Base-by-base conservation (phyloP, 129 eudicot species). In the Arctium minus region DNA sequence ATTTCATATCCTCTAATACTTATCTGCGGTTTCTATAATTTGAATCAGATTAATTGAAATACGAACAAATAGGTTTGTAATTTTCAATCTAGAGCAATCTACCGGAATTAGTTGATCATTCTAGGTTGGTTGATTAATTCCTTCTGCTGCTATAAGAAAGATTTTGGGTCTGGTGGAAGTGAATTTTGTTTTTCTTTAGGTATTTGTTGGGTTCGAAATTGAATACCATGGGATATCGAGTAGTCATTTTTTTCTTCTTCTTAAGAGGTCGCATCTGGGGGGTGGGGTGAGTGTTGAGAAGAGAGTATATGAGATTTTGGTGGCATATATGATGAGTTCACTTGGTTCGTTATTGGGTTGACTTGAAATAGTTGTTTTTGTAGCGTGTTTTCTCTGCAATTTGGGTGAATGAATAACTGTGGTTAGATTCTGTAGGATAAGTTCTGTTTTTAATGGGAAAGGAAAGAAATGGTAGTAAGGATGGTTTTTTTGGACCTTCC, bases 211-310 rank as follows among this genome's bases (percentile, higher is more conserved):
- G 32, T 37, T 72, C 50, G 42, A 37, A 72, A 72, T 72, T 37
- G 76, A 35, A 72, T 72, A 72, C 76, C 46, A 37, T 72, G 53
- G 53, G 53, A 72, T 72, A 35, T 72, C 46, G 29, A 72, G 30
- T 13, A 72, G 46, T 71, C 42, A 17, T 31, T 33, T 35, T 71
- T 35, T 35, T 50, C 17, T 12, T 50, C 3, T 50, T 50, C 64
- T 50, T 50, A 50, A 50, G n/a, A 50, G 64, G 64, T 50, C 11
- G 18, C 75, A 7, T 36, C 10, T 72, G 27, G 3, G 30, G 29
- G 22, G n/a, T 53, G 65, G 65, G 40, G 22, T 70, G 39, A 35
- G 18, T 40, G n/a, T 70, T 70, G 74, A 17, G 53, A 72, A 36
- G 48, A n/a, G 76, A 36, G 37, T 37, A 72, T 72, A 36, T 72